Percentiles rank a stretch among this genome's conserved stretches.
phyloP scores from a whole-genome alignment of 441 rosid genomes.

The Erysimum cheiri region DNA sequence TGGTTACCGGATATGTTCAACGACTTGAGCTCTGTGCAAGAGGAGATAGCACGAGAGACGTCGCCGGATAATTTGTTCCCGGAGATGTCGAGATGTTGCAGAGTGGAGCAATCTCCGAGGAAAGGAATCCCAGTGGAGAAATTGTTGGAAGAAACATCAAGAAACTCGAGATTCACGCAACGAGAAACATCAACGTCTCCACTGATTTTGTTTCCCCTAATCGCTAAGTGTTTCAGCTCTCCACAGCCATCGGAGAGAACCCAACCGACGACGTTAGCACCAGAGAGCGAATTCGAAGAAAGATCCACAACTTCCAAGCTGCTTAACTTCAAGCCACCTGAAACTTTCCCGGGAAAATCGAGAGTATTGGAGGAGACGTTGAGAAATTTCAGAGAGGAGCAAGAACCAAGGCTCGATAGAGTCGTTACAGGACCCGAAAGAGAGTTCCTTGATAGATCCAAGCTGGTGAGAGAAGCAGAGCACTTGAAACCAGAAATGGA shows the following conservation, averaged over 20 bases:
- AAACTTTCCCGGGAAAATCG: conserved; percentile 50
- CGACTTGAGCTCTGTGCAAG: conserved; percentile 62
- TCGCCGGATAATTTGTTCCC: conserved; percentile 70
- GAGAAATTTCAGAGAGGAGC: conserved; percentile 58
- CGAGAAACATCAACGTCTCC: conserved; percentile 69
- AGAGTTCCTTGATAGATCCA: conserved; percentile 79
- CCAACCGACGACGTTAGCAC: conserved; percentile 60
- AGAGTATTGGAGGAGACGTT: conserved; percentile 69
- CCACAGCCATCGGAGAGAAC: conserved; percentile 66
- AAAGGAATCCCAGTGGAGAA: conserved; percentile 59
- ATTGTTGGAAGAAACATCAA: conserved; percentile 80
- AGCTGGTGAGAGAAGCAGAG: conserved; percentile 55
- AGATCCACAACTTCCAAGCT: conserved; percentile 73
- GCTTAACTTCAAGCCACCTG: conserved; percentile 55
- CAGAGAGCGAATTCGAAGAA: conserved; percentile 65
- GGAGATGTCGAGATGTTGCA: conserved; percentile 79
- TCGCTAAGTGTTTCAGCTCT: conserved; percentile 53
- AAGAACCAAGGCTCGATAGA: conserved; percentile 53
- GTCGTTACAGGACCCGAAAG: conserved; percentile 63
- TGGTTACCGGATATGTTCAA: conserved; percentile 68
- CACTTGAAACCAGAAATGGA: conserved; percentile 68
- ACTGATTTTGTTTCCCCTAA: conserved; percentile 67
- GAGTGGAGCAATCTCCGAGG: conserved; percentile 64
- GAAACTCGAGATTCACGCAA: conserved; percentile 60
- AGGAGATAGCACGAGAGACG: conserved; percentile 53